phyloP scores from a whole-genome alignment of 2,329 filamentous ascomycete species.

The Trichophaea hybrida region DNA sequence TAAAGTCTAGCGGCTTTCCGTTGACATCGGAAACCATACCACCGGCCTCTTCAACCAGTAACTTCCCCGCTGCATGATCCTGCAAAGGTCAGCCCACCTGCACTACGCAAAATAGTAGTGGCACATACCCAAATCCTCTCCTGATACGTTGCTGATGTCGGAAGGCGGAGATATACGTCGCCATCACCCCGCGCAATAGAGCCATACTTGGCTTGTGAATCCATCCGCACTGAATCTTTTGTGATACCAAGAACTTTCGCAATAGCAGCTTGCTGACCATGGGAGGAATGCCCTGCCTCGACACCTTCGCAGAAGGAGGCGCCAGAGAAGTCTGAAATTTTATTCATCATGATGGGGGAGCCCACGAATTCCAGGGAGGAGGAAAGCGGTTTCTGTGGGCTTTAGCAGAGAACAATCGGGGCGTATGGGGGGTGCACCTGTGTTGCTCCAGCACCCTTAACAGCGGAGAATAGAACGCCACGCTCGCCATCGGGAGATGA shows the following conservation, averaged over 20 bases:
- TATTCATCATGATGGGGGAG: slow-evolving; percentile 64
- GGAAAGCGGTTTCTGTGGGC: slow-evolving; percentile 43
- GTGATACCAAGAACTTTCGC: slow-evolving; percentile 76
- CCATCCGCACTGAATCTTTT: slow-evolving; percentile 80
- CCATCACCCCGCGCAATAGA: slow-evolving; percentile 87
- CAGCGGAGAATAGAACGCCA: slow-evolving; percentile 78
- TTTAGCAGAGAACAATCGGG: background rate
- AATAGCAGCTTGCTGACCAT: slow-evolving; percentile 75
- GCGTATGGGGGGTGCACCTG: background rate
- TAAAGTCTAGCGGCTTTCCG: slow-evolving; percentile 76
- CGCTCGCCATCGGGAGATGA: slow-evolving; percentile 57
- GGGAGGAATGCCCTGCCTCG: slow-evolving; percentile 80
- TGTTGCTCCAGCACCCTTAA: slow-evolving; percentile 64
- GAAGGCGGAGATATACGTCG: slow-evolving; percentile 84
- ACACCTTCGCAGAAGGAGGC: slow-evolving; percentile 96
- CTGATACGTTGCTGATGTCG: slow-evolving; percentile 72
- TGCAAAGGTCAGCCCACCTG: slow-evolving; percentile 2
- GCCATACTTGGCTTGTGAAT: slow-evolving; percentile 95
- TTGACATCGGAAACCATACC: slow-evolving; percentile 81
- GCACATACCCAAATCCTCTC: slow-evolving; percentile 77
- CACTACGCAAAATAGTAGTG: background rate
- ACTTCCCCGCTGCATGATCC: slow-evolving; percentile 86
- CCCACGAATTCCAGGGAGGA: slow-evolving; percentile 40
- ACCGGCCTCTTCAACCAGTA: slow-evolving; percentile 88
- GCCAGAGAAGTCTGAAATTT: slow-evolving; percentile 55